Base-by-base conservation (phyloP, 495 filamentous ascomycete genomes). In the Penicillium steckii region DNA sequence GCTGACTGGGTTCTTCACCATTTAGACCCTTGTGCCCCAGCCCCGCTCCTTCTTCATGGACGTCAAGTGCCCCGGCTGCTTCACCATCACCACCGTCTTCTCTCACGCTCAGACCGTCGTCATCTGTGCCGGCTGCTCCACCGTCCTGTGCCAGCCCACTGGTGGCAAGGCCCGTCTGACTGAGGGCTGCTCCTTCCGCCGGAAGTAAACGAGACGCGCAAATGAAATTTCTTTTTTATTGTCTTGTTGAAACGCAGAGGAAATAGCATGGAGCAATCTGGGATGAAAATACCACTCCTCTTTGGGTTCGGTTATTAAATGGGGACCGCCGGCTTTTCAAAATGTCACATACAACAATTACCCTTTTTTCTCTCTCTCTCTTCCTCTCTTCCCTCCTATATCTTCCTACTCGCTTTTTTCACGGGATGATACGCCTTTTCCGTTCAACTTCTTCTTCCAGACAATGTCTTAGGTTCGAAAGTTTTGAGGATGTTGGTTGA, bases 31-130 rank as follows among this genome's bases (percentile, higher is more conserved):
- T 67, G 94, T 98, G 68, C 94, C 94, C 64, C 86, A 84, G 52
- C 94, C 94, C 57, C 90, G 94, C 66, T 96, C 91, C 63, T 98
- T 97, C 86, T 98, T 98, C 85, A 98, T 98, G 94, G 94, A 98
- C 67, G 94, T 98, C 79, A 98, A 97, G 84, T 98, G 94, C 86
- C 94, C 93, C 70, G 94, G 94, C 68, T 98, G 94, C 87, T 98
- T 98, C 87, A 96, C 90, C 67, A 98, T 98, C 85, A 98, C 94
- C 70, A 97, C 93, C 73, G 94, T 98, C 75, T 98, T 96, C 88
- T 97, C 93, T 52, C 94, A 98, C 83, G 94, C 94, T 73, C 94
- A 98, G 82, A 98, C 94, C 69, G 94, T 98, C 73, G 94, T 98
- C 76, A 93, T 96, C 82, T 98, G 94, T 83, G 89, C 89, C 67